Percentiles rank a stretch among this genome's conserved stretches.
These are phyloP conservation scores for Hypoxylon sp. DNA, from an alignment of 2,329 filamentous ascomycete genomes.

Conservation along the genomic window DNA sequence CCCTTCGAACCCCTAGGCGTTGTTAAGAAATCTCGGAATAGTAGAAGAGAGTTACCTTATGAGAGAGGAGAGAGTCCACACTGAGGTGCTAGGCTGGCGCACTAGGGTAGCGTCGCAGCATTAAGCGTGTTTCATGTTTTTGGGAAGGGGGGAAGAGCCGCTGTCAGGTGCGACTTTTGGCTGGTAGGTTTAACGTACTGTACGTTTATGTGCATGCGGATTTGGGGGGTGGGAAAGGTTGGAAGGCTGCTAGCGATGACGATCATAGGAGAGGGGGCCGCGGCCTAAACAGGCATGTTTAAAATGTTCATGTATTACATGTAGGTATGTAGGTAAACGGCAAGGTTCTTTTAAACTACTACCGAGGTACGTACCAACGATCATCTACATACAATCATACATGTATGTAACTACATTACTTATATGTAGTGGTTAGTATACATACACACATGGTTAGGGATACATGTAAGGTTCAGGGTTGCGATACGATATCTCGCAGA, in stretches of 20 bases:
- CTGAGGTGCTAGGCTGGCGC: conserved; percentile 22
- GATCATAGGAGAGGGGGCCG: conserved; percentile 9
- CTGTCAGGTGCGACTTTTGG: conserved; percentile 24
- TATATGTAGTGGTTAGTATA: background rate
- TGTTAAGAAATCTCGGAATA: conserved; percentile 4
- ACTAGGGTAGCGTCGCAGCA: conserved; percentile 48
- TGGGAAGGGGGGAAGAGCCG: conserved; percentile 36
- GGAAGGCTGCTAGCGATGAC: conserved; percentile 25
- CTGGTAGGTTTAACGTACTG: background rate
- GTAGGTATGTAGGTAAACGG: background rate
- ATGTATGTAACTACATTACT: background rate
- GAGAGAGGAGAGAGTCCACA: conserved; percentile 4
- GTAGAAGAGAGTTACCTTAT: conserved; percentile 1
- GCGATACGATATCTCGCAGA: conserved; percentile 30
- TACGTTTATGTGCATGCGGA: conserved; percentile 35
- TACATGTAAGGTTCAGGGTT: conserved; percentile 11
- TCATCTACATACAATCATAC: conserved; percentile 6
- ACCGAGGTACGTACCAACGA: conserved; percentile 2
- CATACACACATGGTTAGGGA: background rate
- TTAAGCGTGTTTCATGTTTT: conserved; percentile 54
- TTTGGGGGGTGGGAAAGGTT: conserved; percentile 1
- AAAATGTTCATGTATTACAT: background rate
- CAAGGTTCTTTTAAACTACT: conserved; percentile 10
- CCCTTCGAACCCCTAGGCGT: background rate
- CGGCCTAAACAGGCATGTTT: conserved; percentile 18